Evolutionary conservation across 306 rosid species (phyloP).

Genomic region (Cucumis melo): DNA sequence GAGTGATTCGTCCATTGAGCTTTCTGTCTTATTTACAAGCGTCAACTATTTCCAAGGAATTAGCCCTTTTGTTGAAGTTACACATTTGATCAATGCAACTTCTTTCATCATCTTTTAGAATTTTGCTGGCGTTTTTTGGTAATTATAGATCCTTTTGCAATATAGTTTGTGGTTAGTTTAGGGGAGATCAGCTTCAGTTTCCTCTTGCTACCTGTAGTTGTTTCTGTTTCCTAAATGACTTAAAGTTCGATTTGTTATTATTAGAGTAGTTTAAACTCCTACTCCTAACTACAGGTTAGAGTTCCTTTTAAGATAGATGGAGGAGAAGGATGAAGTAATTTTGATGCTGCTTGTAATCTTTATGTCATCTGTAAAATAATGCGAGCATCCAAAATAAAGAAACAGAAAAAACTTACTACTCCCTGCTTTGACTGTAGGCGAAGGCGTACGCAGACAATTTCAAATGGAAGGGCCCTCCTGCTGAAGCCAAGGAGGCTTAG

Average conservation of each 20-base stretch:
- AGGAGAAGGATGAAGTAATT: neutral
- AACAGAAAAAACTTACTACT: neutral
- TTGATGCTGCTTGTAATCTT: neutral
- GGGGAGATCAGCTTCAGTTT: neutral
- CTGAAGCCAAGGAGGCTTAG: conserved; percentile 37
- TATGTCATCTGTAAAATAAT: neutral
- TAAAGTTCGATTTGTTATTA: neutral
- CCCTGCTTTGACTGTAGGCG: conserved; percentile 29
- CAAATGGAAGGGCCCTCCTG: conserved; percentile 89
- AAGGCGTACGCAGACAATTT: conserved; percentile 89
- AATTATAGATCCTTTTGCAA: neutral
- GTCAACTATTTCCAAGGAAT: neutral
- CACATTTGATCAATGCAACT: neutral
- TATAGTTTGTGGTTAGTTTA: neutral
- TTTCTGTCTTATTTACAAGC: neutral
- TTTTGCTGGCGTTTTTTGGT: neutral
- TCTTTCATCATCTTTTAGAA: neutral
- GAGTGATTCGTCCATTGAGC: neutral
- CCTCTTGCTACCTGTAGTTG: neutral
- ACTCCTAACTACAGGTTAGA: neutral
- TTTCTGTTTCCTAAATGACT: neutral
- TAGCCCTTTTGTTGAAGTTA: neutral
- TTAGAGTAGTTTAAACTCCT: neutral
- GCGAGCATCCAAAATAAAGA: neutral
- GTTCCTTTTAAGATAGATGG: neutral